Percentiles rank a stretch among this genome's conserved stretches.
phyloP scores from a whole-genome alignment of 257 asterid genomes.

The Jacaranda mimosifolia region DNA sequence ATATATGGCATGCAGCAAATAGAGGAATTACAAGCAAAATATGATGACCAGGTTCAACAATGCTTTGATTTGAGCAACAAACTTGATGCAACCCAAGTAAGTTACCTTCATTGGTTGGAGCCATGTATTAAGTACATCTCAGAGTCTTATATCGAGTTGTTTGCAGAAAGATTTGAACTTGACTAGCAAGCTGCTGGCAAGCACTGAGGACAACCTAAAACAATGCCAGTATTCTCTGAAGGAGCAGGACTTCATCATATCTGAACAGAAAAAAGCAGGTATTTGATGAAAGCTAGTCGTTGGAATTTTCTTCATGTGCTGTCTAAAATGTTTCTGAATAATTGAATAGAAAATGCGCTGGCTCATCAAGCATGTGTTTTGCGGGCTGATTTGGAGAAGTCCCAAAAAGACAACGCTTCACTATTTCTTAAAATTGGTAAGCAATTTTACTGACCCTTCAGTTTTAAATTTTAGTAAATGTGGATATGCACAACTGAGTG shows the following conservation, averaged over 20 bases:
- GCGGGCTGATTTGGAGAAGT: constrained; percentile 82
- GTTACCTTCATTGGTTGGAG: constrained; percentile 24
- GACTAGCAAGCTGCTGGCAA: constrained; percentile 63
- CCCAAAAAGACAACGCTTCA: constrained; percentile 70
- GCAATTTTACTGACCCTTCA: constrained; percentile 10
- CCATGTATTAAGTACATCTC: background rate
- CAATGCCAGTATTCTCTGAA: constrained; percentile 65
- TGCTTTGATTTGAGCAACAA: constrained; percentile 66
- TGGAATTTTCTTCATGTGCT: constrained; percentile 19
- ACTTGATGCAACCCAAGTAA: constrained; percentile 74
- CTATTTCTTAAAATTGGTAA: constrained; percentile 73
- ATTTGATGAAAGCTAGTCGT: constrained; percentile 21
- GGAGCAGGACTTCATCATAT: constrained; percentile 79
- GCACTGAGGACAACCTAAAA: constrained; percentile 66
- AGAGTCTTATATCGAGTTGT: constrained; percentile 39
- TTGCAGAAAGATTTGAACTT: constrained; percentile 71
- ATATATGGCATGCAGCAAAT: constrained; percentile 54
- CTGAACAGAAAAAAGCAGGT: constrained; percentile 92
- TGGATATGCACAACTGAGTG: constrained; percentile 24
- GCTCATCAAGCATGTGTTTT: constrained; percentile 84
- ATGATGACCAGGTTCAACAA: constrained; percentile 61
- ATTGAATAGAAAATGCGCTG: constrained; percentile 72
- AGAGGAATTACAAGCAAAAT: constrained; percentile 68
- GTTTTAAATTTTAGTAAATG: background rate
- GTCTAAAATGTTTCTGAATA: constrained; percentile 27